phyloP scores from a whole-genome alignment of 305 asterid genomes.

The Fraxinus greggii region DNA sequence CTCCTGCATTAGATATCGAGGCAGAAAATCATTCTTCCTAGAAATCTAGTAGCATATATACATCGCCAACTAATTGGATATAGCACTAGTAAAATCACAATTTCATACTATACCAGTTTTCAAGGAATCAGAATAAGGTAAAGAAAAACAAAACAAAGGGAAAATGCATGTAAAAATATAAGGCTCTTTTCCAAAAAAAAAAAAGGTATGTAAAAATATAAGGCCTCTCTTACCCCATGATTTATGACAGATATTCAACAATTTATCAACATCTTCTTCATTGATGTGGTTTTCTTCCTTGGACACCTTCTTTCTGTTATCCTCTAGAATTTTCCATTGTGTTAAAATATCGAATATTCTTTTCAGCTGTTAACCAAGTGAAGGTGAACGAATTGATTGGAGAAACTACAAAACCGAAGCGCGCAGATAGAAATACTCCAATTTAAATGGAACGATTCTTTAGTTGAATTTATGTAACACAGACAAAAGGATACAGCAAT shows the following conservation, averaged over 20 bases:
- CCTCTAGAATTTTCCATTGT: constrained; percentile 53
- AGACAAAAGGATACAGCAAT: constrained; percentile 61
- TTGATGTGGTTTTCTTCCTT: constrained; percentile 38
- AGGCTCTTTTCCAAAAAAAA: too few species aligned
- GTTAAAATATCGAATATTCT: constrained; percentile 48
- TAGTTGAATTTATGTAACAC: background rate
- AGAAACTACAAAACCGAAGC: constrained; percentile 7
- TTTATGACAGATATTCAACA: constrained; percentile 48
- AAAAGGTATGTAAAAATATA: background rate
- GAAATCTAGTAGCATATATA: background rate
- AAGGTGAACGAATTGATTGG: constrained; percentile 37
- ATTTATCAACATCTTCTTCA: constrained; percentile 58
- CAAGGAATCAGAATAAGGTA: background rate
- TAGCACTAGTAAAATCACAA: background rate
- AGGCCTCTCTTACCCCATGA: constrained; percentile 28
- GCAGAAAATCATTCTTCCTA: background rate
- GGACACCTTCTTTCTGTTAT: constrained; percentile 31
- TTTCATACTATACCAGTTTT: background rate
- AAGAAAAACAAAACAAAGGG: background rate
- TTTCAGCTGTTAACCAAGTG: constrained; percentile 47
- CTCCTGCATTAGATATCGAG: background rate
- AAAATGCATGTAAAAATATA: background rate
- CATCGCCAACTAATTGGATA: background rate
- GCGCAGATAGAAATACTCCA: background rate
- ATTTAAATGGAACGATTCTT: background rate